phyloP scores from a whole-genome alignment of 1,139 yeast genomes.

The Pichia sp. region DNA sequence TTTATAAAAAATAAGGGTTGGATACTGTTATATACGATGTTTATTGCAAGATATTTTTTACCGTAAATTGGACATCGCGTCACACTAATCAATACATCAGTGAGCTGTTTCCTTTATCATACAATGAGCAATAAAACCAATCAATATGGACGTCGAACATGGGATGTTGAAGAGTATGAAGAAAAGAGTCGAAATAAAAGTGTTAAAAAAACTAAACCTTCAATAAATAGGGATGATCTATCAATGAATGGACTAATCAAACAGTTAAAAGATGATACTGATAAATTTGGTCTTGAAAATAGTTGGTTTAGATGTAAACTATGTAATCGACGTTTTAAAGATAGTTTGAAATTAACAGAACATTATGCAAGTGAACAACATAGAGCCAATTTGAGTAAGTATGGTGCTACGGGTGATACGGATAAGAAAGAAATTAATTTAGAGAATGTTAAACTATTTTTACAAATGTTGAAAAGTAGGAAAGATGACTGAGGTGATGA shows the following conservation, averaged over 20 bases:
- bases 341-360: conserved; percentile 69
- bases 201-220: not conserved
- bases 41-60: not conserved
- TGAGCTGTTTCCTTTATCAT: not conserved
- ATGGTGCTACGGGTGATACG: not conserved
- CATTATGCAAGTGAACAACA: conserved; percentile 73
- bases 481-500: not conserved
- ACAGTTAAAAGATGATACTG: conserved; percentile 19
- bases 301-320: conserved; percentile 78
- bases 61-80: no score
- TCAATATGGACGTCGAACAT: conserved; percentile 49
- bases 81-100: no score
- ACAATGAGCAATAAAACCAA: conserved; percentile 4
- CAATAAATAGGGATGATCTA: not conserved
- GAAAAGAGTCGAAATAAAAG: not conserved
- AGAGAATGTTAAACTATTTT: conserved; percentile 3
- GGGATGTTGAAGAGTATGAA: conserved; percentile 65
- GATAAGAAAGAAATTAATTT: conserved; percentile 1
- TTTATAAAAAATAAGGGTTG: not conserved
- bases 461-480: not conserved
- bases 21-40: not conserved
- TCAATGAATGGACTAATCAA: not conserved
- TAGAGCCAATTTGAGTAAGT: conserved; percentile 17
- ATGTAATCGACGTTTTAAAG: conserved; percentile 74
- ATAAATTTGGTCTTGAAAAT: conserved; percentile 33